Evolutionary conservation across 2,329 filamentous ascomycete species (phyloP).

Genomic region (Fusarium sp.): DNA sequence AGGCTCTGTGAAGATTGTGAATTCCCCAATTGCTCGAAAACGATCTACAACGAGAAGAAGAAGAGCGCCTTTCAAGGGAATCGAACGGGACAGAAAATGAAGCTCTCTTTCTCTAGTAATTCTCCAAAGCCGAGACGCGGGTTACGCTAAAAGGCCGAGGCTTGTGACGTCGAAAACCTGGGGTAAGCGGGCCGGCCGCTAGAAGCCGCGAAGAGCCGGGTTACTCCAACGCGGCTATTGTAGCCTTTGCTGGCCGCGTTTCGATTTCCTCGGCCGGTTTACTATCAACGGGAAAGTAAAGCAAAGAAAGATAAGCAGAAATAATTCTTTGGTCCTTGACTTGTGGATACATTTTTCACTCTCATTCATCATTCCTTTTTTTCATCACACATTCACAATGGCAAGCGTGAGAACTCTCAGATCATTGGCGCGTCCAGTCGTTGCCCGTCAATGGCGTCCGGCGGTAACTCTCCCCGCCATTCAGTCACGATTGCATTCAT

Average conservation of each 20-base stretch:
- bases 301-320: constrained; percentile 5
- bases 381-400: constrained; percentile 49
- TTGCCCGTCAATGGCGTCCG: constrained; percentile 40
- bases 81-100: constrained; percentile 4
- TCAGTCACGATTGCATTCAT: constrained; percentile 63
- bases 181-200: constrained; percentile 46
- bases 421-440: constrained; percentile 53
- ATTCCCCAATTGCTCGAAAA: constrained; percentile 1
- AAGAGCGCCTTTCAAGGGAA: constrained; percentile 26
- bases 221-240: constrained; percentile 26
- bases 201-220: constrained; percentile 42
- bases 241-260: constrained; percentile 39
- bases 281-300: not conserved
- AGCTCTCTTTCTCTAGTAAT: constrained; percentile 14
- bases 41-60: constrained; percentile 1
- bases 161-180: constrained; percentile 49
- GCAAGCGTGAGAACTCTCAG: constrained; percentile 56
- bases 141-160: constrained; percentile 41
- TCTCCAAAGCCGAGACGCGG: constrained; percentile 34
- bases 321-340: not conserved
- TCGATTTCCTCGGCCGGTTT: constrained; percentile 36
- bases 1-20: constrained; percentile 5
- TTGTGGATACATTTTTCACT: not conserved
- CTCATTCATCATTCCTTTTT: not conserved
- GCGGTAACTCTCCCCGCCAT: constrained; percentile 53